A percentile compares a stretch with the other conserved stretches of the same genome.
These are phyloP conservation scores for Globisporangium uncinulatum DNA, from an alignment of 352 stramenopile genomes.

Conservation along the genomic window DNA sequence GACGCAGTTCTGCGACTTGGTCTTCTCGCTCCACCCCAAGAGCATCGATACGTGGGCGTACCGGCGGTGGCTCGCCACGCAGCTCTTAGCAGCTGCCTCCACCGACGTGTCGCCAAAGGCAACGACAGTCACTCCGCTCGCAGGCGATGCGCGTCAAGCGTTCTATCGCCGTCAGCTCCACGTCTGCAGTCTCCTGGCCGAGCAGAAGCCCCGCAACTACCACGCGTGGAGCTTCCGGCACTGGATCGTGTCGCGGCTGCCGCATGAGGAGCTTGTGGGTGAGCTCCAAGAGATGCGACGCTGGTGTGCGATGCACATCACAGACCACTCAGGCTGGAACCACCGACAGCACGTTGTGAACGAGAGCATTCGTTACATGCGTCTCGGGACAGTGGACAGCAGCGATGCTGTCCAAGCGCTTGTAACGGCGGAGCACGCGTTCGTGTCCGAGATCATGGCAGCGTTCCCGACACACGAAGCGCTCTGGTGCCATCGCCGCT, in stretches of 20 bases:
- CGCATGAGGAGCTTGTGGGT: constrained; percentile 13
- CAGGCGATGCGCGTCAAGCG: constrained; percentile 9
- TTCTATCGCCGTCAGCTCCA: constrained; percentile 54
- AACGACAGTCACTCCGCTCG: not conserved
- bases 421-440: constrained; percentile 38
- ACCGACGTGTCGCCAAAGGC: not conserved
- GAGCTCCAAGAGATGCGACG: constrained; percentile 45
- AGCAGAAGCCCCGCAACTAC: constrained; percentile 74
- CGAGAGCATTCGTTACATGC: constrained; percentile 14
- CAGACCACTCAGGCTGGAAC: constrained; percentile 78
- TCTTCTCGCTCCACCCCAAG: constrained; percentile 77
- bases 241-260: constrained; percentile 52
- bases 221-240: constrained; percentile 83
- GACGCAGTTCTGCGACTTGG: constrained; percentile 59
- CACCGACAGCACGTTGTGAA: constrained; percentile 61
- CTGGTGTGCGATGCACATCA: constrained; percentile 68
- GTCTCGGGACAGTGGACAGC: not conserved
- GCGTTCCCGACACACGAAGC: constrained; percentile 52
- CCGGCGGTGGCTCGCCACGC: constrained; percentile 50
- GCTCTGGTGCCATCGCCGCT: constrained; percentile 77
- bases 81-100: constrained; percentile 13
- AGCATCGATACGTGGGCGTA: constrained; percentile 87
- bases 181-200: constrained; percentile 42
- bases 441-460: constrained; percentile 45
- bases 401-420: constrained; percentile 6